Evolutionary conservation across 352 stramenopile species (phyloP), one percentile per base, ranked within the genome.

Genomic region (Globisporangium iwayamae): DNA sequence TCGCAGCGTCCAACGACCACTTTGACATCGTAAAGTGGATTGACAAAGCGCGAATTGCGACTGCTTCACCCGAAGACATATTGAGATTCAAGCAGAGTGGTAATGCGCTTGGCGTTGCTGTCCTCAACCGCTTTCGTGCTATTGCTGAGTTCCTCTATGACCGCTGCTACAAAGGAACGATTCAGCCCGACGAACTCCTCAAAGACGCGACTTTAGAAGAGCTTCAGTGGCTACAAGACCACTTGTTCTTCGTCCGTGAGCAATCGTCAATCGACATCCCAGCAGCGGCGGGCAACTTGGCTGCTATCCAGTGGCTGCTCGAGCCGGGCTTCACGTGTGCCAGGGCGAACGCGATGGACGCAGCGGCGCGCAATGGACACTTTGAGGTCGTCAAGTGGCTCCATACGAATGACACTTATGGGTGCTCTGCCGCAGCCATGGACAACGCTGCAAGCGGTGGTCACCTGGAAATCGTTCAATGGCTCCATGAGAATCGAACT

Each of bases 401-500:
- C 14, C 22, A 38, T 18, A 13, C 14, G 13, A 55, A 16, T 1
- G 5, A 36, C 36, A 10, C 34, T 36, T 36, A 38, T 36, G 9
- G 7, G 3, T 36, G 54, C 36, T 22, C 43, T 22, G 43, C 36
- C n/a, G 11, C 5, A 39, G 13, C 16, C 5, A 48, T 48, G 43
- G 16, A 48, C 43, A 20, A 22, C 18, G 16, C 43, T n/a, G 43
- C 43, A 22, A 9, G 43, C 6, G 18, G 7, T 10, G 43, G 43
- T 11, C 43, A 48, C 5, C n/a, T 22, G 18, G 6, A 48, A 20
- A 8, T 57, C n/a, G 30, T 57, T 5, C 13, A 57, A 32, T 57
- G 52, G 52, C 51, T 56, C 14, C 53, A 59, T 20, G 34, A 28
- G n/a, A n/a, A 59, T 59, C 34, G 53, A 20, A 47, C n/a, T 47